A percentile compares a stretch with the other conserved stretches of the same genome.
Evolutionary conservation across 257 asterid genomes (phyloP).

Genomic region (Eucommia ulmoides): DNA sequence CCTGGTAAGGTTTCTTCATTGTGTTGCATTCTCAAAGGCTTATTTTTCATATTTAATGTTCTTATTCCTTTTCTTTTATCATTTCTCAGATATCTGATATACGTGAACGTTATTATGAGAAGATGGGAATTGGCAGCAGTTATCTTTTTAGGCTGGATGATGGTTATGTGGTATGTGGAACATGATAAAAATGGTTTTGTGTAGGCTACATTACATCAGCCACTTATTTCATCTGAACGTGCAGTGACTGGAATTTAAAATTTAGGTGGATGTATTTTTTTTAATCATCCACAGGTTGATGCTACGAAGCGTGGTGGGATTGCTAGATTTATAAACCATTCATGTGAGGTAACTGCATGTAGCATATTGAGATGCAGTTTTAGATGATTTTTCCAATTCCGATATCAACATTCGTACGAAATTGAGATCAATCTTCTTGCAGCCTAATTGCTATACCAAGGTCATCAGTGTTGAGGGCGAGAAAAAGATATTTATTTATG

Average conservation of each 20-base stretch:
- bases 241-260: background rate
- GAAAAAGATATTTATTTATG: slow-evolving; percentile 90
- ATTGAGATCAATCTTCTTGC: slow-evolving; percentile 18
- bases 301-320: slow-evolving; percentile 98
- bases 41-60: background rate
- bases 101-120: slow-evolving; percentile 82
- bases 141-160: slow-evolving; percentile 97
- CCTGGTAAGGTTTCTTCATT: background rate
- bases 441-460: slow-evolving; percentile 99
- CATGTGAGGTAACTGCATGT: slow-evolving; percentile 74
- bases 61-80: slow-evolving; percentile 4
- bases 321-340: slow-evolving; percentile 94
- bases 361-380: no score
- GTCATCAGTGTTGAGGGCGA: slow-evolving; percentile 95
- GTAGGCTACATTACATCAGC: background rate
- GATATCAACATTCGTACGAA: no score
- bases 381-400: no score
- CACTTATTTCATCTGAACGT: background rate
- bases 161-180: slow-evolving; percentile 82
- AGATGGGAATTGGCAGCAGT: slow-evolving; percentile 98
- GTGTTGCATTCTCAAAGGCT: background rate
- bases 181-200: background rate
- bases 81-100: slow-evolving; percentile 69
- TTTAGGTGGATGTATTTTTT: background rate
- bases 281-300: slow-evolving; percentile 60